These are phyloP conservation scores for Pichia phayaonensis DNA, from an alignment of 805 yeast genomes.

Conservation along the genomic window DNA sequence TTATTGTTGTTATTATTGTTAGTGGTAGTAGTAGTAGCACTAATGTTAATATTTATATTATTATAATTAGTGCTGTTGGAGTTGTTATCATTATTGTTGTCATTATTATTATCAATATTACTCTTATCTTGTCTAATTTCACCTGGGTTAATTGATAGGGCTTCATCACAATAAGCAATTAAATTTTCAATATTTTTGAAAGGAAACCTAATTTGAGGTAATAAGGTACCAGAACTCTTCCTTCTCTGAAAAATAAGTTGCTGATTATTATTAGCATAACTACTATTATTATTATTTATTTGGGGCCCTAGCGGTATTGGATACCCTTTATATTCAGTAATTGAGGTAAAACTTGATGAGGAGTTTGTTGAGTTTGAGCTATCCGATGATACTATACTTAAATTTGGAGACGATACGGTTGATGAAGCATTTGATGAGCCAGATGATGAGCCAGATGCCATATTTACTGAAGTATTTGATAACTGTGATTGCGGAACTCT, in stretches of 20 bases:
- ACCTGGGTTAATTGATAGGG: conserved; percentile 67
- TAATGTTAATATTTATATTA: no score
- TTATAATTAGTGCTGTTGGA: conserved; percentile 4
- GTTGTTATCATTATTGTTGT: neutral
- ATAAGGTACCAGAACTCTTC: conserved; percentile 34
- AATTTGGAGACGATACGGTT: neutral
- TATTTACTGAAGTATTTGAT: conserved; percentile 1
- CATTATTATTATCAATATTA: neutral
- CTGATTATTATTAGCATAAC: conserved; percentile 8
- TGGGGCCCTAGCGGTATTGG: conserved; percentile 32
- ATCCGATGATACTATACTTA: neutral
- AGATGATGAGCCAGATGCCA: conserved; percentile 15
- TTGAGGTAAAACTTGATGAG: conserved; percentile 11
- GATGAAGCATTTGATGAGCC: conserved; percentile 13
- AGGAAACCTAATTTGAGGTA: conserved; percentile 44
- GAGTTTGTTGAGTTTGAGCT: neutral
- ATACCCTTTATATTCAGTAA: conserved; percentile 50
- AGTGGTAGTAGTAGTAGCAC: no score
- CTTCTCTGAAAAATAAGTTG: conserved; percentile 24
- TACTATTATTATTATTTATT: neutral
- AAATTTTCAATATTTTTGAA: conserved; percentile 51
- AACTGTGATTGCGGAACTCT: conserved; percentile 13
- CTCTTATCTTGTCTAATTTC: conserved; percentile 33
- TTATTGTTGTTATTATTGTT: conserved; percentile 13
- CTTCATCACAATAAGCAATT: conserved; percentile 64